A percentile compares a stretch with the other conserved stretches of the same genome.
Evolutionary conservation across 208 protist genomes (phyloP).

Genomic region (Leishmania martiniquensis): DNA sequence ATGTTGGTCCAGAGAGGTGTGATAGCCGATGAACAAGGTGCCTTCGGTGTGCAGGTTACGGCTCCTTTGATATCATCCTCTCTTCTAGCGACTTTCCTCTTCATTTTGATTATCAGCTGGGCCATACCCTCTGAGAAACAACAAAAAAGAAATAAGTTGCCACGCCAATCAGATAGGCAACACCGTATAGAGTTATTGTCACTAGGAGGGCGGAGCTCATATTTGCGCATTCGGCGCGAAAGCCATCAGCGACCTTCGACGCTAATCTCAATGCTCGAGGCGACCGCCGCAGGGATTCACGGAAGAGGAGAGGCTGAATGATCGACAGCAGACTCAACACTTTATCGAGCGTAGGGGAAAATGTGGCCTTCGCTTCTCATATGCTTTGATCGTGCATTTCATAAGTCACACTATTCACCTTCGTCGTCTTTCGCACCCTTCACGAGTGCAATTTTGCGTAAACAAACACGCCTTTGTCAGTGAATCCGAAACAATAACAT

Average conservation of each 20-base stretch:
- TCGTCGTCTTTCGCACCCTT: background rate
- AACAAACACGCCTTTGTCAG: background rate
- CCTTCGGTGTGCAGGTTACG: background rate
- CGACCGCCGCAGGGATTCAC: background rate
- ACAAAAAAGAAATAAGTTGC: background rate
- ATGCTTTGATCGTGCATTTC: background rate
- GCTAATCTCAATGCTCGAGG: background rate
- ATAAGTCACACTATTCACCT: conserved; percentile 2
- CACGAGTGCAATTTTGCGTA: background rate
- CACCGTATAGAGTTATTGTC: background rate
- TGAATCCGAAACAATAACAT: background rate
- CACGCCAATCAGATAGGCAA: background rate
- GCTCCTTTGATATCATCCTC: background rate
- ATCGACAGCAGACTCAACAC: background rate
- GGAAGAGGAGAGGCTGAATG: background rate
- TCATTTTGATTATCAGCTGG: background rate
- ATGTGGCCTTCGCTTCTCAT: background rate
- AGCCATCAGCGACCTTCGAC: background rate
- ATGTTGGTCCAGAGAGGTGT: background rate
- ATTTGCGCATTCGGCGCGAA: background rate
- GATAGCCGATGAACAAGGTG: background rate
- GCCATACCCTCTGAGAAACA: background rate
- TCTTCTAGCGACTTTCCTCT: background rate
- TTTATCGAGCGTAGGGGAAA: background rate
- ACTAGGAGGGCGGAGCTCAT: background rate